Evolutionary conservation across 225 moss, liverwort and hornwort species (phyloP), one percentile per base, ranked within the genome.

Genomic region (Marchantia polymorpha): DNA sequence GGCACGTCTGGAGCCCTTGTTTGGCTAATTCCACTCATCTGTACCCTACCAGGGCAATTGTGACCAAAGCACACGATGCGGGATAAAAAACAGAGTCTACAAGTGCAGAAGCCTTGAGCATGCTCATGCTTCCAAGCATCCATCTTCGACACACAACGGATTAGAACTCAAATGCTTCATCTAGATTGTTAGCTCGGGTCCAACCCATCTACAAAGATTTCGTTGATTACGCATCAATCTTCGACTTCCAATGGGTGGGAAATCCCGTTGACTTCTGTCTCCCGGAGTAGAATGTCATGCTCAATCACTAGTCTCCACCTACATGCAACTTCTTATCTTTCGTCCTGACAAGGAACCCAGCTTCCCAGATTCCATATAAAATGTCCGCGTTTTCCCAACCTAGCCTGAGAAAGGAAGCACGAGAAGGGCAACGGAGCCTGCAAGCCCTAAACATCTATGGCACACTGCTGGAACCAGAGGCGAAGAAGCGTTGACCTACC

Each of bases 401-500:
- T 56, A 13, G 14, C 19, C 56, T 51, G 3, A 53, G 52, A 13
- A 27, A 11, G 13, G 12, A 73, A 25, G 26, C 73, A 73, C 9
- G 64, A 26, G 25, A 64, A 19, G 5, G 19, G 19, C 56, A 56
- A 3, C 9, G 11, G 56, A 58, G 54, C 55, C 56, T 54, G 13
- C 56, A 56, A 75, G 13, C 58, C 58, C 30, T 27, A 59, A 75
- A 58, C 31, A 52, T 19, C 8, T 10, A 29, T 0, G 3, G 25
- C 68, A 39, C 68, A n/a, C 51, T 52, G 52, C 23, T 19, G 23
- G 52, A 51, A 47, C 73, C 58, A 59, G 60, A 22, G 19, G 56
- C 58, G n/a, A 16, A 39, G 31, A 74, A 60, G 29, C 75, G 58
- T 75, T 75, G 59, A 75, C 75, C 75, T 16, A 75, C 75, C 75